Conservation (phyloP, 164 flowering plant genomes). For the Paratinospora sagittata region DNA sequence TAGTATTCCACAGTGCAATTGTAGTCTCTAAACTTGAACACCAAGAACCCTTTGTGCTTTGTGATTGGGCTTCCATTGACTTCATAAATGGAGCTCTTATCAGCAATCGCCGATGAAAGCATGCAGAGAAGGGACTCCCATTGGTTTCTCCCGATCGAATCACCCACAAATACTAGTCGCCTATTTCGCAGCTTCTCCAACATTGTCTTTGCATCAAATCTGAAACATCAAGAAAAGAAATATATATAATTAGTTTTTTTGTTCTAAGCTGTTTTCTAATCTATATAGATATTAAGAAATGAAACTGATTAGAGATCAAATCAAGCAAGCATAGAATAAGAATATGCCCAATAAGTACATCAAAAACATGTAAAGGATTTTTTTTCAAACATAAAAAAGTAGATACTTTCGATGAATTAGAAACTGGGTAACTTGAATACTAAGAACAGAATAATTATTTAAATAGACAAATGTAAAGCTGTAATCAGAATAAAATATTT, state of each 20-base stretch:
- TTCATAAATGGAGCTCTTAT: slow-evolving; percentile 73
- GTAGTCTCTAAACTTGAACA: slow-evolving; percentile 67
- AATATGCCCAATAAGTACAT: no score
- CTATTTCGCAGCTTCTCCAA: slow-evolving; percentile 70
- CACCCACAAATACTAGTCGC: slow-evolving; percentile 82
- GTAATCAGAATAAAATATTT: not conserved
- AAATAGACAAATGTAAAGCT: no score
- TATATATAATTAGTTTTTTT: no score
- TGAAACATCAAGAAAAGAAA: slow-evolving; percentile 4
- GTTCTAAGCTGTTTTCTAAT: no score
- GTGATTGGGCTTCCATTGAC: slow-evolving; percentile 93
- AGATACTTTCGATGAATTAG: no score
- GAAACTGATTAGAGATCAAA: not conserved
- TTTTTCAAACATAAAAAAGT: no score
- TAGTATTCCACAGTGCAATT: slow-evolving; percentile 96
- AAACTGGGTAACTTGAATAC: not conserved
- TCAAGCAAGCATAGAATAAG: no score
- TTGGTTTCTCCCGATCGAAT: slow-evolving; percentile 98
- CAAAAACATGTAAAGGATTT: no score
- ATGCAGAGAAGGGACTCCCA: slow-evolving; percentile 98
- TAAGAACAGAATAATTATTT: no score
- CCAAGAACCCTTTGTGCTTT: slow-evolving; percentile 87
- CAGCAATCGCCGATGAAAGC: slow-evolving; percentile 67
- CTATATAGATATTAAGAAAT: no score
- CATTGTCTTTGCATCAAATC: slow-evolving; percentile 77